Evolutionary conservation across 306 rosid genomes (phyloP), one percentile per base, ranked within the genome.

Genomic region (Vigna angularis): DNA sequence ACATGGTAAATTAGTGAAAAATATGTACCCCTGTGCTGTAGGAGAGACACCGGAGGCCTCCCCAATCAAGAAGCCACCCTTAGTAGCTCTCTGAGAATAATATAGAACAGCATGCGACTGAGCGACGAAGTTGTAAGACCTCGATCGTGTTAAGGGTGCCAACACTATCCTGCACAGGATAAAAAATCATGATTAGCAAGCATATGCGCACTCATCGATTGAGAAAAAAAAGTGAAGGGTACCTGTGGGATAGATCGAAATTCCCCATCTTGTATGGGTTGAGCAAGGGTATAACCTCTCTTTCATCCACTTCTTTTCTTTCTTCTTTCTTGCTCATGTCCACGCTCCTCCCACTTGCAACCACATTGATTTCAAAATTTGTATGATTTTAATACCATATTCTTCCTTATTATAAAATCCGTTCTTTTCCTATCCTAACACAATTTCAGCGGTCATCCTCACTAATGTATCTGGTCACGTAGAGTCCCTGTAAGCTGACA

Each of bases 31-130:
- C 28, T 84, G 88, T 36, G 88, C 88, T 1, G 88, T 84, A 16
- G 79, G 83, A 8, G 88, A 87, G 7, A 87, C 51, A 14, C 88
- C 86, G 2, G 88, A 70, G 24, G 90, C 90, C 79, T 87, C 90
- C 1, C 83, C 76, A 9, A 87, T 87, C 75, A 87, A 40, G 45
- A 81, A 82, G 26, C 86, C 90, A 59, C 88, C 88, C 15, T 75
- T 81, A 2, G 86, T 81, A 59, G 88, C 49, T 48, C 88, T 68
- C 64, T 87, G 90, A 67, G 90, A 78, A 70, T 87, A 87, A 62
- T 75, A 84, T 1, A 84, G 56, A 53, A 76, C 83, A 17, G 84
- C 88, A 79, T 87, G 90, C 0, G 86, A 70, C 56, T 87, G 90
- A 52, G 90, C 65, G 16, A 84, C 77, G 7, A 52, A 74, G 75